phyloP scores from a whole-genome alignment of 495 filamentous ascomycete species.

The Penicillium alfredii region DNA sequence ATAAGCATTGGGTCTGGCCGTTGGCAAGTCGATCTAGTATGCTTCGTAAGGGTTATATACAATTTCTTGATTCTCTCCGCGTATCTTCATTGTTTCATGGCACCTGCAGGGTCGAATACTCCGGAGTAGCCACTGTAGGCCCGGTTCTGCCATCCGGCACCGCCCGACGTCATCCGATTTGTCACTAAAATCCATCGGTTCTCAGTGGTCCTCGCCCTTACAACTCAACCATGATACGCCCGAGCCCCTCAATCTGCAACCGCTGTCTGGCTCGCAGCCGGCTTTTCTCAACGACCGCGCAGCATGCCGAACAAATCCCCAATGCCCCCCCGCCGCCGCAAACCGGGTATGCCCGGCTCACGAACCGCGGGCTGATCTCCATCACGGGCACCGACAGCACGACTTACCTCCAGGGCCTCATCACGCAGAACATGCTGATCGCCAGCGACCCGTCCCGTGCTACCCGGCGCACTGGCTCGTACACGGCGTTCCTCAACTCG shows the following conservation, averaged over 20 bases:
- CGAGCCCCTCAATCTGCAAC: constrained; percentile 23
- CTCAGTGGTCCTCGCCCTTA: constrained; percentile 9
- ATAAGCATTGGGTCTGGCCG: no score
- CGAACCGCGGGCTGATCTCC: constrained; percentile 69
- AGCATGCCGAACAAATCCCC: constrained; percentile 11
- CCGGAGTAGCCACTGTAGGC: no score
- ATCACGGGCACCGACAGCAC: constrained; percentile 72
- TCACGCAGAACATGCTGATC: constrained; percentile 65
- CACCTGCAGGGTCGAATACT: no score
- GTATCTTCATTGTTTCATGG: no score
- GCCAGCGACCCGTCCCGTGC: constrained; percentile 32
- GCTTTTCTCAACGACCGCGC: constrained; percentile 29
- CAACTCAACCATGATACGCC: constrained; percentile 29
- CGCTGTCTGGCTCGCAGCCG: constrained; percentile 22
- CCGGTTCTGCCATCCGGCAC: constrained; percentile 29
- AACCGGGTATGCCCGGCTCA: constrained; percentile 47
- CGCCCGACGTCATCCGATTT: constrained; percentile 27
- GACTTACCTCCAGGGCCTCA: constrained; percentile 80
- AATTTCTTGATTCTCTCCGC: constrained; percentile 5
- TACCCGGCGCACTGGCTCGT: constrained; percentile 48
- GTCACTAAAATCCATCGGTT: constrained; percentile 12
- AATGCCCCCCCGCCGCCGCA: constrained; percentile 27
- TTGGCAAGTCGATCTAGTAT: no score
- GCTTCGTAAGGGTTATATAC: background rate
- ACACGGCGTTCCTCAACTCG: constrained; percentile 79